These are phyloP conservation scores for Penicillium chermesinum DNA, from an alignment of 495 filamentous ascomycete species.

Conservation along the genomic window DNA sequence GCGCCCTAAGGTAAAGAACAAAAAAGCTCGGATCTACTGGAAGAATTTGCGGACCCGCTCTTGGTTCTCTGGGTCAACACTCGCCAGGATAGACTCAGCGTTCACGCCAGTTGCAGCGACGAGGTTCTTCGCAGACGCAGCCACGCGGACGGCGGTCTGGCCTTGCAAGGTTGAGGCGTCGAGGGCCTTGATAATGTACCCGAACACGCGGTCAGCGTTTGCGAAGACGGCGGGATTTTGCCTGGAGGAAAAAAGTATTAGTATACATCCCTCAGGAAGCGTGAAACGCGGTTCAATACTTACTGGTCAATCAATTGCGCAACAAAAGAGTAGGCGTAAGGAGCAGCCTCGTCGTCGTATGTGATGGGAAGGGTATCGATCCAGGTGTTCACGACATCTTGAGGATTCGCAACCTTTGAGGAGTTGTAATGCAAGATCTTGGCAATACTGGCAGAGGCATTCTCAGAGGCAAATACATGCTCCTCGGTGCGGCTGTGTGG, in stretches of 20 bases:
- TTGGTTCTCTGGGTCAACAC: constrained; percentile 70
- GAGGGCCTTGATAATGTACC: constrained; percentile 77
- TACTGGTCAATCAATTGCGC: constrained; percentile 91
- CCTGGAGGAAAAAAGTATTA: constrained; percentile 47
- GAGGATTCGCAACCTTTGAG: constrained; percentile 63
- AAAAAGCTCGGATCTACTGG: constrained; percentile 38
- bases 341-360: constrained; percentile 96
- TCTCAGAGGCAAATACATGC: constrained; percentile 95
- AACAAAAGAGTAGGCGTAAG: constrained; percentile 91
- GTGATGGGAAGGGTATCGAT: constrained; percentile 83
- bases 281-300: constrained; percentile 34
- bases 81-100: constrained; percentile 60
- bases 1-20: constrained; percentile 23
- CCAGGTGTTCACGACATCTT: constrained; percentile 74
- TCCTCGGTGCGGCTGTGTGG: constrained; percentile 82
- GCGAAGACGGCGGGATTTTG: constrained; percentile 78
- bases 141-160: constrained; percentile 66
- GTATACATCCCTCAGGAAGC: not conserved
- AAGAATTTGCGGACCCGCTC: constrained; percentile 69
- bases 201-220: constrained; percentile 73
- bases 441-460: constrained; percentile 92
- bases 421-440: constrained; percentile 91
- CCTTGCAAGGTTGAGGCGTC: constrained; percentile 88
- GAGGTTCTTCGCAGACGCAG: constrained; percentile 66
- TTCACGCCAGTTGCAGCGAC: constrained; percentile 65